Conservation (phyloP, 805 yeast genomes). For the Cyberlindnera samutprakarnensis region DNA sequence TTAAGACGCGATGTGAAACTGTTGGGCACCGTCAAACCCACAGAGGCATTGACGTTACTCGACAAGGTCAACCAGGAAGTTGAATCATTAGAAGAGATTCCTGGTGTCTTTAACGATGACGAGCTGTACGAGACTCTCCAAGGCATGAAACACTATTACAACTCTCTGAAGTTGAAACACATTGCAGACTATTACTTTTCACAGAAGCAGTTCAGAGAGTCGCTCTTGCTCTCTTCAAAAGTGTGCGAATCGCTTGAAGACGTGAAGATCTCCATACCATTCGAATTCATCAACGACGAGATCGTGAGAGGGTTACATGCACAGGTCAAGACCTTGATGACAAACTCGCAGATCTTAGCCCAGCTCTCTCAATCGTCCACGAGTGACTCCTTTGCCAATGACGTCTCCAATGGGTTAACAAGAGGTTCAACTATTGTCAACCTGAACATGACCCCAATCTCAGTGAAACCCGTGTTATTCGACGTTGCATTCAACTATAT, state of each 20-base stretch:
- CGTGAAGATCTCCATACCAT: conserved; percentile 11
- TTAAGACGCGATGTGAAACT: conserved; percentile 56
- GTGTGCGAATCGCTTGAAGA: conserved; percentile 16
- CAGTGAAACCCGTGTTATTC: conserved; percentile 83
- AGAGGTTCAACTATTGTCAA: conserved; percentile 21
- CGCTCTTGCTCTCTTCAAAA: conserved; percentile 37
- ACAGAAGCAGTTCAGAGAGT: conserved; percentile 34
- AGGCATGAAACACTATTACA: conserved; percentile 39
- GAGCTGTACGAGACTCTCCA: conserved; percentile 49
- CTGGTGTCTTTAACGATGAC: conserved; percentile 89
- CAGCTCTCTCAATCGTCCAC: conserved; percentile 30
- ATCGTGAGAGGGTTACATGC: conserved; percentile 23
- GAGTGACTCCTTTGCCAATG: conserved; percentile 21
- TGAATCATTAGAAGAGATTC: conserved; percentile 62
- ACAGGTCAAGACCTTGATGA: conserved; percentile 12
- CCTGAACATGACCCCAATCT: conserved; percentile 42
- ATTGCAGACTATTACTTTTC: conserved; percentile 40
- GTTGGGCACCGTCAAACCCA: conserved; percentile 20
- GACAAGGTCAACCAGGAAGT: conserved; percentile 42
- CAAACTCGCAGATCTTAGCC: conserved; percentile 38
- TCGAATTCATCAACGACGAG: conserved; percentile 30
- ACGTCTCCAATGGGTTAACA: conserved; percentile 18
- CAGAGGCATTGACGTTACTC: conserved; percentile 29
- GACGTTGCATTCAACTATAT: conserved; percentile 86
- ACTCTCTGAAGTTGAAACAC: conserved; percentile 33